phyloP scores from a whole-genome alignment of 805 yeast genomes.

The Myxozyma geophila region DNA sequence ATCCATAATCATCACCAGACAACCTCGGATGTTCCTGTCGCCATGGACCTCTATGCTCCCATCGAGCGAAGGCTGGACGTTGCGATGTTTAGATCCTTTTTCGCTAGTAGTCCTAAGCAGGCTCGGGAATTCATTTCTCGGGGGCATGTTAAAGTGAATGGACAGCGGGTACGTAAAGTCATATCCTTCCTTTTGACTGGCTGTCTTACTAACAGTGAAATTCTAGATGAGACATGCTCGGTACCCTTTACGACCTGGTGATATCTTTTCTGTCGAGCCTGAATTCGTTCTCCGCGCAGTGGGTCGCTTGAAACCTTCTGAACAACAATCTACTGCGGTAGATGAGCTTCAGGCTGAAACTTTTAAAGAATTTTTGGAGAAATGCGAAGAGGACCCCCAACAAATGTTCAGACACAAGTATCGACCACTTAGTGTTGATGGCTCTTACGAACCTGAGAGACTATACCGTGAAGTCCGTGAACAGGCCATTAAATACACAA shows the following conservation, averaged over 20 bases:
- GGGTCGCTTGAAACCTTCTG: conserved; percentile 82
- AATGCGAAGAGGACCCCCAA: conserved; percentile 61
- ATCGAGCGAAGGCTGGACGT: conserved; percentile 87
- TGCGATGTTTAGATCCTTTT: conserved; percentile 88
- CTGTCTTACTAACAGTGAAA: conserved; percentile 30
- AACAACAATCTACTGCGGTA: conserved; percentile 65
- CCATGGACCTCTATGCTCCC: conserved; percentile 85
- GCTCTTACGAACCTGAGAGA: conserved; percentile 17
- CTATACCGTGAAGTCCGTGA: conserved; percentile 18
- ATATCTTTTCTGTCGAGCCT: conserved; percentile 82
- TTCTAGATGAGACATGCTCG: conserved; percentile 21
- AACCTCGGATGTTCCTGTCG: conserved; percentile 66
- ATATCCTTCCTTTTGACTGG: neutral
- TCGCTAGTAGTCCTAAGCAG: conserved; percentile 91
- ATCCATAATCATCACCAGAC: conserved; percentile 27
- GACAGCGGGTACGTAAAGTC: conserved; percentile 42
- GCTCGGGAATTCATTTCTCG: conserved; percentile 85
- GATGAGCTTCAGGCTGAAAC: conserved; percentile 72
- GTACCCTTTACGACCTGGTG: conserved; percentile 69
- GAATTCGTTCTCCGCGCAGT: conserved; percentile 82
- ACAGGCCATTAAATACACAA: conserved; percentile 3
- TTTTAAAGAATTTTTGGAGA: conserved; percentile 75
- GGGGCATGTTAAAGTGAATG: conserved; percentile 86
- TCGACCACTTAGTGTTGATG: conserved; percentile 34
- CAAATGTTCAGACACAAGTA: conserved; percentile 53